These are phyloP conservation scores for Endothia cerciana DNA, from an alignment of 2,329 filamentous ascomycete genomes.

Conservation along the genomic window DNA sequence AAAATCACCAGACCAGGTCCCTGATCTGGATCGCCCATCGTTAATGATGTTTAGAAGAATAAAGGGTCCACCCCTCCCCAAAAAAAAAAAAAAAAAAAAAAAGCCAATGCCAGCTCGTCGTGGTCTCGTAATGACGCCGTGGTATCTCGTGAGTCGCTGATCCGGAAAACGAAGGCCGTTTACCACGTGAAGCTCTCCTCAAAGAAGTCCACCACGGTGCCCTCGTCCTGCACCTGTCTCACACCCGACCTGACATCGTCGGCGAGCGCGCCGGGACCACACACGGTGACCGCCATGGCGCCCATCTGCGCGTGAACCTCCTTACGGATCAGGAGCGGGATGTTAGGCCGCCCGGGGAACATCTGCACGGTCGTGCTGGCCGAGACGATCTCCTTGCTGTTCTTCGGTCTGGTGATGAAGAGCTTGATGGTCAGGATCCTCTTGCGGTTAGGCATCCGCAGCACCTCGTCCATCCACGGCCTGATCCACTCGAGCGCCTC, in stretches of 20 bases:
- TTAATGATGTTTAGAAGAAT: conserved; percentile 6
- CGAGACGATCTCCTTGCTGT: conserved; percentile 78
- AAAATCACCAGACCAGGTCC: conserved; percentile 20
- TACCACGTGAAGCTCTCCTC: conserved; percentile 78
- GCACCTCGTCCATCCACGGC: conserved; percentile 77
- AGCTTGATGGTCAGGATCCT: conserved; percentile 85
- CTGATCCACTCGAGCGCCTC: conserved; percentile 93
- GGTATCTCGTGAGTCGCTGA: conserved; percentile 23
- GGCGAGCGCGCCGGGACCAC: conserved; percentile 73
- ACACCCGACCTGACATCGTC: conserved; percentile 76
- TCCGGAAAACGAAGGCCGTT: conserved; percentile 24
- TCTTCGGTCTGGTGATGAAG: conserved; percentile 87
- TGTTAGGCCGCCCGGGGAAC: conserved; percentile 86
- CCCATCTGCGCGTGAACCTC: conserved; percentile 83
- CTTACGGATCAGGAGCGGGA: conserved; percentile 76
- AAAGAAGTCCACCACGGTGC: conserved; percentile 70
- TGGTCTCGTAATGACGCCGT: conserved; percentile 25
- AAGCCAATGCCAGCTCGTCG: conserved; percentile 8
- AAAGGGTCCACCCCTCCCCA: not conserved
- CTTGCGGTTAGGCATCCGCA: conserved; percentile 78
- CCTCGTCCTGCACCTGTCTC: conserved; percentile 62
- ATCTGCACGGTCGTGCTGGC: conserved; percentile 84
- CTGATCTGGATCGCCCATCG: conserved; percentile 14
- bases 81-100: not conserved
- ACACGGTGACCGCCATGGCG: conserved; percentile 85